Evolutionary conservation across 2,329 filamentous ascomycete species (phyloP).

Genomic region (Calonectria montana): DNA sequence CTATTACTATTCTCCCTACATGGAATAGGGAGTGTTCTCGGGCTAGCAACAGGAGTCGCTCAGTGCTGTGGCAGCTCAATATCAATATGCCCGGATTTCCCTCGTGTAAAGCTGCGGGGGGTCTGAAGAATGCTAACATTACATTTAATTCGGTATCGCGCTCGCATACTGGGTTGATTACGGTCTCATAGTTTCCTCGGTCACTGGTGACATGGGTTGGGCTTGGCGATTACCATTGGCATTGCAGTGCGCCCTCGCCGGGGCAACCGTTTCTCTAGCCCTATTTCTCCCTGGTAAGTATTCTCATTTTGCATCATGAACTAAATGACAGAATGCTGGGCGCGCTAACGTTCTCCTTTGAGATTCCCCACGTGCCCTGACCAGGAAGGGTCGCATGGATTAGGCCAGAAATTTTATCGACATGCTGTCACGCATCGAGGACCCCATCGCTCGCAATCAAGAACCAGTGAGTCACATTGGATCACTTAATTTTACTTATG

Average conservation of each 20-base stretch:
- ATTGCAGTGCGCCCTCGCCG: background rate
- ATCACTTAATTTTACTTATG: too few relatives aligned
- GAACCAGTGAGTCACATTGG: background rate
- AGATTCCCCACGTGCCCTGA: background rate
- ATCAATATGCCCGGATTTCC: background rate
- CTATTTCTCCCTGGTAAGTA: background rate
- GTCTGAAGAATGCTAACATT: background rate
- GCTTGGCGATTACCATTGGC: background rate
- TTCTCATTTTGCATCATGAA: background rate
- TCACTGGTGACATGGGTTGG: background rate
- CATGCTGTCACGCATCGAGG: background rate
- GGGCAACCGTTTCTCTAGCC: background rate
- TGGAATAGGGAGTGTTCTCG: background rate
- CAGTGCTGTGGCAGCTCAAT: background rate
- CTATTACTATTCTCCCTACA: background rate
- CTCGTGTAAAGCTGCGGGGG: rapidly evolving
- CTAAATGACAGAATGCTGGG: rapidly evolving
- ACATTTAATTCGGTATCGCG: background rate
- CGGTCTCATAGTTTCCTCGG: background rate
- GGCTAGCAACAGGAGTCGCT: background rate
- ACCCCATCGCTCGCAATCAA: background rate
- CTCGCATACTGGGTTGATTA: background rate
- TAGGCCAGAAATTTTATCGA: background rate
- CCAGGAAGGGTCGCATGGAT: background rate
- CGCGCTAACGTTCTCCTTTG: background rate